Evolutionary conservation across 805 yeast genomes (phyloP).

Genomic region (Wickerhamiella allomyrinae): DNA sequence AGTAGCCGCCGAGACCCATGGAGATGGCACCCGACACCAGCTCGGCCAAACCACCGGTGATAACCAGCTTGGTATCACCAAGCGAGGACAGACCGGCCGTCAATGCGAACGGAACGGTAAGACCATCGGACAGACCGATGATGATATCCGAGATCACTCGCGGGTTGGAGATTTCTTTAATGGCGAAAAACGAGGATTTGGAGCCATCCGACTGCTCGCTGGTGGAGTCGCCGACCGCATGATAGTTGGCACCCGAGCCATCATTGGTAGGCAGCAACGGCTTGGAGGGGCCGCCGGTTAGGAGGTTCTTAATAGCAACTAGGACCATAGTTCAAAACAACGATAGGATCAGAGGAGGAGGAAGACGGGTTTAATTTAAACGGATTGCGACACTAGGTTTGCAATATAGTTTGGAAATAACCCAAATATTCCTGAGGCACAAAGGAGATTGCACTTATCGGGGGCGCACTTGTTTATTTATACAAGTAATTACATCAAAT

Average conservation of each 20-base stretch:
- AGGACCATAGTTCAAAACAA: conserved; percentile 18
- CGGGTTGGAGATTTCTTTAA: conserved; percentile 33
- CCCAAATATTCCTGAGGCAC: too few species aligned
- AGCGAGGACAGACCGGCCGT: conserved; percentile 90
- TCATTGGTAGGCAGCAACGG: conserved; percentile 21
- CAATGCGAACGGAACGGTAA: conserved; percentile 96
- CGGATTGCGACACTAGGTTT: not conserved
- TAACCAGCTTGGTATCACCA: conserved; percentile 80
- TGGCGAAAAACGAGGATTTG: conserved; percentile 8
- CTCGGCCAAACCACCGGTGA: conserved; percentile 97
- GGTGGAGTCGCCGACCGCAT: not conserved
- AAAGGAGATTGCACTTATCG: too few species aligned
- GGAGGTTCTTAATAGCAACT: conserved; percentile 21
- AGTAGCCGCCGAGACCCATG: conserved; percentile 94
- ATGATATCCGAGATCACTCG: conserved; percentile 87
- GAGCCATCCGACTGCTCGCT: not conserved
- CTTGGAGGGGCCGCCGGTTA: conserved; percentile 18
- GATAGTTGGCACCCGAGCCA: not conserved
- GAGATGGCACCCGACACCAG: conserved; percentile 92
- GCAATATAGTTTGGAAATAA: too few species aligned
- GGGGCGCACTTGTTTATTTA: too few species aligned
- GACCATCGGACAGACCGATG: conserved; percentile 88
- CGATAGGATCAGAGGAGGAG: not conserved
- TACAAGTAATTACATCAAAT: not conserved
- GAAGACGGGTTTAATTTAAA: not conserved